phyloP scores from a whole-genome alignment of 1,284 basidiomycete species.

The Amylostereum areolatum region DNA sequence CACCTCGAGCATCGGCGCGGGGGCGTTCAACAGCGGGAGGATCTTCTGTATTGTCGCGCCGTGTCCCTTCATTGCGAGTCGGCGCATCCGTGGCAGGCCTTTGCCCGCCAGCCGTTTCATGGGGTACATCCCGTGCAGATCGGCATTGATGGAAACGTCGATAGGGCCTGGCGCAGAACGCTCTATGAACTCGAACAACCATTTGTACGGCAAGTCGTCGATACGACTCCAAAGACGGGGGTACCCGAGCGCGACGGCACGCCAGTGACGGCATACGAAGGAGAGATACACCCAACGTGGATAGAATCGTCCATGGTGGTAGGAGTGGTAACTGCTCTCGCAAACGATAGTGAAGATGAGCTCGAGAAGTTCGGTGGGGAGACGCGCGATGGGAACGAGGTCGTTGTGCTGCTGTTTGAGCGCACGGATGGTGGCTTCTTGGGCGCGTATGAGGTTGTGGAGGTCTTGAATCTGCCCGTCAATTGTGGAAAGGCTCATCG shows the following conservation, averaged over 20 bases:
- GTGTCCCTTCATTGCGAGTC: background rate
- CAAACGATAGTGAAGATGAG: background rate
- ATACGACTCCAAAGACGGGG: background rate
- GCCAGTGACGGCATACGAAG: background rate
- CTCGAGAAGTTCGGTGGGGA: background rate
- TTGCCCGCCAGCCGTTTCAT: background rate
- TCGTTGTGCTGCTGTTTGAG: background rate
- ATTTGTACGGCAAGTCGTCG: background rate
- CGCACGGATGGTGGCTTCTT: background rate
- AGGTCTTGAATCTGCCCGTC: background rate
- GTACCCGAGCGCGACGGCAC: background rate
- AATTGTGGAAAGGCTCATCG: background rate
- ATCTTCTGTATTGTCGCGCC: background rate
- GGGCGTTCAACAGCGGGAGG: background rate
- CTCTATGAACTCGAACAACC: background rate
- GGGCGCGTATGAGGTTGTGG: background rate
- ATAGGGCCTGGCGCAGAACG: background rate
- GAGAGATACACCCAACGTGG: background rate
- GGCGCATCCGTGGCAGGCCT: background rate
- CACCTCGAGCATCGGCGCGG: background rate
- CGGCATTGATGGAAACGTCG: background rate
- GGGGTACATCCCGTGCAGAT: background rate
- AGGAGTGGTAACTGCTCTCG: background rate
- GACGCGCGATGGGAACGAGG: background rate
- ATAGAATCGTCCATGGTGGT: background rate